Evolutionary conservation across 2,329 filamentous ascomycete genomes (phyloP).

Genomic region (Alternaria hordeiaustralica): DNA sequence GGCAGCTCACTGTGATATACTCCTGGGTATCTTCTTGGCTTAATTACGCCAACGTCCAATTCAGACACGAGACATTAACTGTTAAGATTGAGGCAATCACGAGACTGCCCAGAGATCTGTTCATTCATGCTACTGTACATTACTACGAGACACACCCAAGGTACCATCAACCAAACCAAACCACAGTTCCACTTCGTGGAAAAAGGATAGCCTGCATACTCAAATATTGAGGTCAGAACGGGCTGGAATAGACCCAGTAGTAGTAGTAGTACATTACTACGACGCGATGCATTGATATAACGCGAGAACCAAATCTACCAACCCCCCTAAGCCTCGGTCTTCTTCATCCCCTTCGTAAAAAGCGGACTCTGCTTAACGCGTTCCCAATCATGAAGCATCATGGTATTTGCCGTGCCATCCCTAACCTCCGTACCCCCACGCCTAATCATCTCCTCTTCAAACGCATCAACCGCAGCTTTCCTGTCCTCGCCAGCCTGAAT

Average conservation of each 20-base stretch:
- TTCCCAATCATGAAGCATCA: constrained; percentile 47
- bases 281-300: not conserved
- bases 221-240: too few relatives aligned
- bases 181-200: too few relatives aligned
- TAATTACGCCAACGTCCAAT: not conserved
- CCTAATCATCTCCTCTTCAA: constrained; percentile 55
- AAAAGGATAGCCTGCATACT: too few relatives aligned
- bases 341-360: constrained; percentile 40
- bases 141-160: too few relatives aligned
- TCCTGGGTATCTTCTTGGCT: not conserved
- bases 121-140: not conserved
- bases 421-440: constrained; percentile 43
- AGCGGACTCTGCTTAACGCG: constrained; percentile 43
- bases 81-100: not conserved
- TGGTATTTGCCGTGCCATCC: constrained; percentile 42
- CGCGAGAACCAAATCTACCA: not conserved
- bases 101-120: not conserved
- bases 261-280: too few relatives aligned
- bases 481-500: constrained; percentile 31
- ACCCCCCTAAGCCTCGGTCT: not conserved
- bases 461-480: constrained; percentile 44
- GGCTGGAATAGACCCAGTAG: too few relatives aligned
- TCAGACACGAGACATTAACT: not conserved
- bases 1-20: not conserved
- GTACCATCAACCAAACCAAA: too few relatives aligned